phyloP scores from a whole-genome alignment of 2,329 filamentous ascomycete species.

The Colletotrichum nymphaeae region DNA sequence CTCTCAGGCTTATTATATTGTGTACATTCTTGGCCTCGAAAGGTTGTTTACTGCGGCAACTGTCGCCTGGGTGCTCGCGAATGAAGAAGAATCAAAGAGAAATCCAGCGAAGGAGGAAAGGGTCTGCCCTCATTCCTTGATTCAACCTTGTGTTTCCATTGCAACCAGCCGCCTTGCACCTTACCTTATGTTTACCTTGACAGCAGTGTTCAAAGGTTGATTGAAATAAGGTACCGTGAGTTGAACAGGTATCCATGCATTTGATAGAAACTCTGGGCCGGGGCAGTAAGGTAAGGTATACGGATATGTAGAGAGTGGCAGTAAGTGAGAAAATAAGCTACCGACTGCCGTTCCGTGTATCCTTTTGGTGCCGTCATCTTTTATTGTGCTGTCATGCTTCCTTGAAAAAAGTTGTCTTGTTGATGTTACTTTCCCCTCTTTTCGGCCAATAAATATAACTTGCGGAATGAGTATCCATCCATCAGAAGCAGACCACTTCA shows the following conservation, averaged over 20 bases:
- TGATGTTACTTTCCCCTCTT: not conserved
- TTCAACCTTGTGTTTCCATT: not conserved
- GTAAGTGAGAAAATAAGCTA: not conserved
- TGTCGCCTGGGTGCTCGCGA: not conserved
- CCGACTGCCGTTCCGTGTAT: not conserved
- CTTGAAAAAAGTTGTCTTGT: not conserved
- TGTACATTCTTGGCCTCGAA: not conserved
- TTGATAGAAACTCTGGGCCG: not conserved
- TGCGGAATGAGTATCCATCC: not conserved
- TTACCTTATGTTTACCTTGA: too few species aligned
- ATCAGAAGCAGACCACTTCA: not conserved
- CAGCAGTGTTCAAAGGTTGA: too few species aligned
- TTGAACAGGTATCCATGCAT: not conserved
- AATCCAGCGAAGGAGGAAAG: not conserved
- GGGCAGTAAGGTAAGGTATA: too few species aligned
- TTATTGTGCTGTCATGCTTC: not conserved
- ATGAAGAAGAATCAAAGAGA: not conserved
- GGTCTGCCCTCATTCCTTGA: not conserved
- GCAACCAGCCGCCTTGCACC: not conserved
- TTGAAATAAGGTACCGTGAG: not conserved
- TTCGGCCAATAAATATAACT: not conserved
- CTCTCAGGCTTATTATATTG: not conserved
- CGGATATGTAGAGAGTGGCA: not conserved
- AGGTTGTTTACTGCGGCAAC: not conserved
- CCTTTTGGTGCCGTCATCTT: not conserved